These are phyloP conservation scores for Eimeria praecox DNA, from an alignment of 169 alveolate genomes.

Conservation along the genomic window DNA sequence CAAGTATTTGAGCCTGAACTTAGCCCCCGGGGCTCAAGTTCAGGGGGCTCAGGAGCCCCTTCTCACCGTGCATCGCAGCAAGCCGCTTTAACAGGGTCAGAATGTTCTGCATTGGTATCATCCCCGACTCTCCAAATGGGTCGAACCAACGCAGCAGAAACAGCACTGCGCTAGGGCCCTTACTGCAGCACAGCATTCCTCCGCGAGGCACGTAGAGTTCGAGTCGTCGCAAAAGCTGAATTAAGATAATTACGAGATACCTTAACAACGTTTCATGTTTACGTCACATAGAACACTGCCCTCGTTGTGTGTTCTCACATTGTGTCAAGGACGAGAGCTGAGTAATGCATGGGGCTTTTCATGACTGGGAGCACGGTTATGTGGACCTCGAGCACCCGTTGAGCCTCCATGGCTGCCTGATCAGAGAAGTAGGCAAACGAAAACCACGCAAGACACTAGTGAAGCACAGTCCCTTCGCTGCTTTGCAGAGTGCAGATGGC, in stretches of 20 bases:
- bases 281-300: not conserved
- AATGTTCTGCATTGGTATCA: not conserved
- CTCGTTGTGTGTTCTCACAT: not conserved
- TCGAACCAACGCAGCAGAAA: conserved; percentile 47
- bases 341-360: conserved; percentile 7
- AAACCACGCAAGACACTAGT: not conserved
- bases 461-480: not conserved
- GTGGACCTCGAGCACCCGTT: conserved; percentile 8
- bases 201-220: not conserved
- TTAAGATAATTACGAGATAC: not conserved
- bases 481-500: not conserved
- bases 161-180: not conserved
- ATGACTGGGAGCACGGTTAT: conserved; percentile 8
- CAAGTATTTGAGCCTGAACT: not conserved
- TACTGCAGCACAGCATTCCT: conserved; percentile 27
- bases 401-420: conserved; percentile 22
- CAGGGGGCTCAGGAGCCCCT: not conserved
- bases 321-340: conserved; percentile 12
- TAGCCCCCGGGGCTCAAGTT: not conserved
- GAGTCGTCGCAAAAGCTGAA: not conserved
- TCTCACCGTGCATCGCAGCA: conserved; percentile 13
- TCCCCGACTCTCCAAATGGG: conserved; percentile 30
- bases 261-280: no score
- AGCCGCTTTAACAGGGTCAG: conserved; percentile 13
- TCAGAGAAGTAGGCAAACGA: not conserved